These are phyloP conservation scores for Psilocybe sp. DNA, from an alignment of 768 basidiomycete genomes.

Conservation along the genomic window DNA sequence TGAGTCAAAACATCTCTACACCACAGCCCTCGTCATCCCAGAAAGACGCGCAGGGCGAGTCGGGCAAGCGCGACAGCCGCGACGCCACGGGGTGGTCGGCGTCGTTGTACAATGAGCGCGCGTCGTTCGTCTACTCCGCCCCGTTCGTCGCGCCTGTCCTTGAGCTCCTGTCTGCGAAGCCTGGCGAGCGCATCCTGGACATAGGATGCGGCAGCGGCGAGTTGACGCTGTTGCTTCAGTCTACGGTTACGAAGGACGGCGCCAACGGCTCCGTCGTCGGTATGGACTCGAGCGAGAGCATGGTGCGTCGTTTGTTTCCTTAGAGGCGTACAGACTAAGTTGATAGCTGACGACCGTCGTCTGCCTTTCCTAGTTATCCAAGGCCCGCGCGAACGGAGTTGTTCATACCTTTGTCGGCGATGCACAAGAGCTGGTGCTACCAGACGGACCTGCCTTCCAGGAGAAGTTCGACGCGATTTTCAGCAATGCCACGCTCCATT, in stretches of 20 bases:
- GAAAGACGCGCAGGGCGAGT: too few species aligned
- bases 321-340: neutral
- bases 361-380: constrained; percentile 41
- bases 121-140: constrained; percentile 64
- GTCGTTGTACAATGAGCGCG: constrained; percentile 57
- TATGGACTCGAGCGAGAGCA: constrained; percentile 65
- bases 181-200: constrained; percentile 72
- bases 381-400: constrained; percentile 47
- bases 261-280: constrained; percentile 59
- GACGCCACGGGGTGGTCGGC: constrained; percentile 55
- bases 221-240: constrained; percentile 56
- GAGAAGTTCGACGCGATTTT: constrained; percentile 71
- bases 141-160: constrained; percentile 55
- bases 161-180: constrained; percentile 54
- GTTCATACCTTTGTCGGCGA: constrained; percentile 50
- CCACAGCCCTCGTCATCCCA: neutral
- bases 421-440: constrained; percentile 44
- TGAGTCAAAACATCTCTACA: too few species aligned
- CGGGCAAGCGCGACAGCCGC: constrained; percentile 16
- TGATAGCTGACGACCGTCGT: too few species aligned
- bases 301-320: constrained; percentile 46
- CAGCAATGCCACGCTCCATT: constrained; percentile 78
- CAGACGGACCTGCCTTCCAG: constrained; percentile 27
- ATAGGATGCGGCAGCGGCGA: constrained; percentile 86
- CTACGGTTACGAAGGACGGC: constrained; percentile 40